These are phyloP conservation scores for Ceratocystis cacaofunesta DNA, from an alignment of 2,329 filamentous ascomycete species.

Conservation along the genomic window DNA sequence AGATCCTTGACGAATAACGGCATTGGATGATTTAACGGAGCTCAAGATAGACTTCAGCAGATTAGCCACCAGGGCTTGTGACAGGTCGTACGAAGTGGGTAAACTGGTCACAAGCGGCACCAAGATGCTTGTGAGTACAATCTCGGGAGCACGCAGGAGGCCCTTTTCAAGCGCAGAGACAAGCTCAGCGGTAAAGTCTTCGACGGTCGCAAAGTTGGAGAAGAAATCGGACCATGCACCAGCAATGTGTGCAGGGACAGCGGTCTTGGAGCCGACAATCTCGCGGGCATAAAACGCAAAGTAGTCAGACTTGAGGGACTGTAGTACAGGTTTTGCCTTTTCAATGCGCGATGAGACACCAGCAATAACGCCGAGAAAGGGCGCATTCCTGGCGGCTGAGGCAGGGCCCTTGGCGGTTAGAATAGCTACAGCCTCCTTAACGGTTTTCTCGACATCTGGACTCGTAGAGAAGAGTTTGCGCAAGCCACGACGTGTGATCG, in stretches of 20 bases:
- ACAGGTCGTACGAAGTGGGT: conserved; percentile 58
- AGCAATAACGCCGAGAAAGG: conserved; percentile 71
- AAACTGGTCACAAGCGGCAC: conserved; percentile 58
- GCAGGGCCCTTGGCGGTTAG: conserved; percentile 55
- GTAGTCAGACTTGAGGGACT: conserved; percentile 51
- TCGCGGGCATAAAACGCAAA: conserved; percentile 76
- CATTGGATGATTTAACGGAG: conserved; percentile 82
- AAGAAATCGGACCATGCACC: conserved; percentile 73
- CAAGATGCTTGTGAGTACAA: conserved; percentile 67
- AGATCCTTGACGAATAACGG: conserved; percentile 59
- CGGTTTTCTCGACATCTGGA: conserved; percentile 41
- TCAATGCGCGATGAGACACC: conserved; percentile 67
- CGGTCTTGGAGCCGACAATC: conserved; percentile 61
- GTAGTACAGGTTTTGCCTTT: conserved; percentile 44
- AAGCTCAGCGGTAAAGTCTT: conserved; percentile 62
- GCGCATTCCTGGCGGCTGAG: conserved; percentile 53
- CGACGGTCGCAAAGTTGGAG: conserved; percentile 50
- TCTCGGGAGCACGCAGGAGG: conserved; percentile 75
- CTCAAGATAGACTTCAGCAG: conserved; percentile 78
- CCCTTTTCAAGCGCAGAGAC: conserved; percentile 78
- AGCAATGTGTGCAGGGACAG: conserved; percentile 57
- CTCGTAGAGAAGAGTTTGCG: conserved; percentile 53
- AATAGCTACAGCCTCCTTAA: conserved; percentile 47
- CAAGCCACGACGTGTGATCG: conserved; percentile 65
- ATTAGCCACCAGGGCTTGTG: conserved; percentile 52